Percentiles rank a stretch among this genome's conserved stretches.
Evolutionary conservation across 2,329 filamentous ascomycete genomes (phyloP).

Genomic region (Hyphodiscus sp.): DNA sequence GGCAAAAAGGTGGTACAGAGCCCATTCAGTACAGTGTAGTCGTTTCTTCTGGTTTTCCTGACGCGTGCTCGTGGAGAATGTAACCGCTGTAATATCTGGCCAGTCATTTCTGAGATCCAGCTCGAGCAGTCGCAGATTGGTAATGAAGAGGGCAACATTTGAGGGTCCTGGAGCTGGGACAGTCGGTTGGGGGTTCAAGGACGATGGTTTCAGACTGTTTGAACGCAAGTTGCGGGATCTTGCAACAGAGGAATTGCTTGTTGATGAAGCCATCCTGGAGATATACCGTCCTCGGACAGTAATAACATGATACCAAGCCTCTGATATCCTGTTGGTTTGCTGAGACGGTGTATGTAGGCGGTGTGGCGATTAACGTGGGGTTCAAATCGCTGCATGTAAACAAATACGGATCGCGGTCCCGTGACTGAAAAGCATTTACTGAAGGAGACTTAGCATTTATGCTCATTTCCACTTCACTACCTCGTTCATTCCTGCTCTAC

Average conservation of each 20-base stretch:
- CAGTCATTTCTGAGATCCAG: slow-evolving; percentile 72
- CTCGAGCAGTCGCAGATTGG: slow-evolving; percentile 76
- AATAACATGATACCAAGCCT: slow-evolving; percentile 8
- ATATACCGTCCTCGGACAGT: background rate
- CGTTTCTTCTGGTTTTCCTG: slow-evolving; percentile 74
- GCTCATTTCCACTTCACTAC: background rate
- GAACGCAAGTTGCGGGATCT: slow-evolving; percentile 23
- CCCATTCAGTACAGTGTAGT: slow-evolving; percentile 81
- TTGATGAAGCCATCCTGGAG: slow-evolving; percentile 20
- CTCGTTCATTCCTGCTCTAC: no score
- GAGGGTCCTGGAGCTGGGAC: slow-evolving; percentile 34
- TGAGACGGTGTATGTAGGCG: background rate
- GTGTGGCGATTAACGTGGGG: background rate
- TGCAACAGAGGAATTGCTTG: slow-evolving; percentile 15
- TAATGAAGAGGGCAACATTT: slow-evolving; percentile 64
- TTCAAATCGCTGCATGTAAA: background rate
- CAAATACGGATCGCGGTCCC: background rate
- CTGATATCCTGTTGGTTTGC: background rate
- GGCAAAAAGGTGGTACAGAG: slow-evolving; percentile 77
- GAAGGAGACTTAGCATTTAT: background rate
- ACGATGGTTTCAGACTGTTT: slow-evolving; percentile 14
- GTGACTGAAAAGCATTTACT: background rate
- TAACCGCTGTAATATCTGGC: slow-evolving; percentile 65
- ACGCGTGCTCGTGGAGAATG: slow-evolving; percentile 61
- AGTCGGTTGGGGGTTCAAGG: slow-evolving; percentile 4